Percentiles rank a stretch among this genome's conserved stretches.
Conservation (phyloP, 176 grass and related monocot genomes). For the Tillandsia leiboldiana region DNA sequence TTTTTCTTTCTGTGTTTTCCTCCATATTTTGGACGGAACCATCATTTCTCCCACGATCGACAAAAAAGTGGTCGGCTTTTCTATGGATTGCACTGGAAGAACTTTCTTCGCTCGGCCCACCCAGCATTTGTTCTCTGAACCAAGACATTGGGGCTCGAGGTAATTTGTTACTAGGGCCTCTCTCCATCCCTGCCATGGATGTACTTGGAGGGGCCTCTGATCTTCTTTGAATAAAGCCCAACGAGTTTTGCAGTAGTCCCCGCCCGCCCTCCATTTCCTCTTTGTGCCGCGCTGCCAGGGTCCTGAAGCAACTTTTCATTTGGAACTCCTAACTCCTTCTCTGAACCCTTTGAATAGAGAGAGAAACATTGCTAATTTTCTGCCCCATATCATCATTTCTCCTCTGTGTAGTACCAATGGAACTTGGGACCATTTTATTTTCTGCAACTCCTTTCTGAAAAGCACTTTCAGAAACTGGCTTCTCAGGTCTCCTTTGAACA, state of each 20-base stretch:
- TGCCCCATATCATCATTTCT: constrained; percentile 20
- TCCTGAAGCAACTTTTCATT: neutral
- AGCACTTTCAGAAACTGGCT: constrained; percentile 18
- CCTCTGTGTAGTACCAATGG: constrained; percentile 28
- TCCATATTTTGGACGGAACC: constrained; percentile 30
- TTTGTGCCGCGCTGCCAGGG: neutral
- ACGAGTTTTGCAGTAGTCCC: constrained; percentile 26
- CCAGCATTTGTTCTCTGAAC: constrained; percentile 50
- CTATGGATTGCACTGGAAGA: too few relatives aligned
- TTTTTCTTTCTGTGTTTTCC: constrained; percentile 38
- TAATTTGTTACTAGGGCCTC: constrained; percentile 31
- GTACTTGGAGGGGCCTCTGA: constrained; percentile 28
- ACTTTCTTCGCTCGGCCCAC: constrained; percentile 3
- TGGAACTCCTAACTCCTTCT: constrained; percentile 10
- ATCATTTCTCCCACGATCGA: constrained; percentile 32
- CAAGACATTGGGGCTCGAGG: constrained; percentile 46
- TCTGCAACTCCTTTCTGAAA: constrained; percentile 30
- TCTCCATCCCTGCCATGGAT: constrained; percentile 22
- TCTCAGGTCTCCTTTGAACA: constrained; percentile 48
- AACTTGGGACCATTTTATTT: constrained; percentile 23
- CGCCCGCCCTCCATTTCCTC: constrained; percentile 14
- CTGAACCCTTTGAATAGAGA: too few relatives aligned
- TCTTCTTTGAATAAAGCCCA: constrained; percentile 23
- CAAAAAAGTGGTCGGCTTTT: constrained; percentile 19
- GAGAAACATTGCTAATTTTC: too few relatives aligned